A percentile compares a stretch with the other conserved stretches of the same genome.
These are phyloP conservation scores for Thielaviopsis ethacetica DNA, from an alignment of 2,329 filamentous ascomycete species.

Conservation along the genomic window DNA sequence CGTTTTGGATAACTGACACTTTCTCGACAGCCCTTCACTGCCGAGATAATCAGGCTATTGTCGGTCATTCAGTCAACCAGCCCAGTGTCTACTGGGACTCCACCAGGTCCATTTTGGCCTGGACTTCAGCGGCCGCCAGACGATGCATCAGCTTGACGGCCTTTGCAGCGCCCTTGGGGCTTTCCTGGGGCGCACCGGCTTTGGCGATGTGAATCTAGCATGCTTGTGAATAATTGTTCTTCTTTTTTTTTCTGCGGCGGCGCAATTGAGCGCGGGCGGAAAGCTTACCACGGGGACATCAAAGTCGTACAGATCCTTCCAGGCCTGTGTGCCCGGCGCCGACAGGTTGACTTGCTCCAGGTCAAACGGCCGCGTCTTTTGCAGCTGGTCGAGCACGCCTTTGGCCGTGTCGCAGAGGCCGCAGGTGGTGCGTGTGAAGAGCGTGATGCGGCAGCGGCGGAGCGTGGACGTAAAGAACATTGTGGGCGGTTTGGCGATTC, in stretches of 20 bases:
- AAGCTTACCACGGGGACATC: conserved; percentile 59
- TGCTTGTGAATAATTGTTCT: neutral
- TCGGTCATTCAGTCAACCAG: neutral
- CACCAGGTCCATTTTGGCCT: conserved; percentile 49
- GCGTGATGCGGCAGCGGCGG: conserved; percentile 48
- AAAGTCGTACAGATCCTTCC: conserved; percentile 63
- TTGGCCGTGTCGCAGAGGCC: conserved; percentile 55
- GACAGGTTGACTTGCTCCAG: conserved; percentile 58
- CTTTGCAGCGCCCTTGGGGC: conserved; percentile 36
- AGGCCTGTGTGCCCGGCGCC: conserved; percentile 41
- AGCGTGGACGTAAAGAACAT: conserved; percentile 38
- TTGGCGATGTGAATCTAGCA: conserved; percentile 48
- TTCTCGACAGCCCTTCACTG: neutral
- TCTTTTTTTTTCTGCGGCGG: neutral
- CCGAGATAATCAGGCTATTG: neutral
- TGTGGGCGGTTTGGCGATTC: neutral
- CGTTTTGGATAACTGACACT: neutral
- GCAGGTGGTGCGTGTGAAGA: conserved; percentile 60
- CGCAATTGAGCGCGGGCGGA: neutral
- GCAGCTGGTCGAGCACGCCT: conserved; percentile 38
- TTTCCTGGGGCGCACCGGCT: conserved; percentile 30
- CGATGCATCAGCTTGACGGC: conserved; percentile 65
- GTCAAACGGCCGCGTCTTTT: conserved; percentile 39
- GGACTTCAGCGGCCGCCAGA: conserved; percentile 50
- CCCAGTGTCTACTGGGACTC: conserved; percentile 18